Evolutionary conservation across 2,329 filamentous ascomycete species (phyloP), one percentile per base, ranked within the genome.

Genomic region (Hypoxylon sp.): DNA sequence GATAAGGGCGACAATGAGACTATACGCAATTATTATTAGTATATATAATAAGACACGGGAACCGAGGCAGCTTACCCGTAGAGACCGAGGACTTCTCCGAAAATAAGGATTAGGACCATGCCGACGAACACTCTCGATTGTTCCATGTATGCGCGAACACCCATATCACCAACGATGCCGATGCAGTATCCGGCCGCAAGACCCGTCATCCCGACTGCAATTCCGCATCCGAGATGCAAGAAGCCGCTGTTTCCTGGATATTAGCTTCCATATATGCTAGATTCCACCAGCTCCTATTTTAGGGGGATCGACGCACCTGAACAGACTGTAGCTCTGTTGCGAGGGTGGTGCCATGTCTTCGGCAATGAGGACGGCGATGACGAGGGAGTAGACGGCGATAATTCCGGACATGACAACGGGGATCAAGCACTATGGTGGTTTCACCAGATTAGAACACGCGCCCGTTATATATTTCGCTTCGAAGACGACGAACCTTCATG

Each of bases 341-440:
- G 84, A 82, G 55, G 88, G 89, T 23, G 92, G 90, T 46, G 83
- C 84, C 74, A 98, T 87, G 75, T 97, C 92, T 76, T 92, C 89
- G 53, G 92, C 91, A 74, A 99, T 99, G 67, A 99, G 86, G 72
- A 99, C 95, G 15, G 94, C 90, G 68, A 99, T 93, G 71, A 99
- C 95, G 68, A 99, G 90, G 48, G 93, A 91, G 79, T 99, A 99
- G 67, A 99, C 95, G 56, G 95, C 95, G 72, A 99, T 92, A 74
- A 99, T 99, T 86, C 95, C 95, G 69, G 95, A 96, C 95, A 99
- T 99, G 81, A 99, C 88, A 66, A 95, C 90, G 62, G 91, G 90
- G 67, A 94, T 93, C 49, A 94, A 80, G 55, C 89, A 93, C 90
- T 92, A 68, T 27, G 48, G 41, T 6, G 15, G 17, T 18, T 3